Percentiles rank a stretch among this genome's conserved stretches.
These are phyloP conservation scores for Lyophyllum decastes DNA, from an alignment of 768 basidiomycete species.

Conservation along the genomic window DNA sequence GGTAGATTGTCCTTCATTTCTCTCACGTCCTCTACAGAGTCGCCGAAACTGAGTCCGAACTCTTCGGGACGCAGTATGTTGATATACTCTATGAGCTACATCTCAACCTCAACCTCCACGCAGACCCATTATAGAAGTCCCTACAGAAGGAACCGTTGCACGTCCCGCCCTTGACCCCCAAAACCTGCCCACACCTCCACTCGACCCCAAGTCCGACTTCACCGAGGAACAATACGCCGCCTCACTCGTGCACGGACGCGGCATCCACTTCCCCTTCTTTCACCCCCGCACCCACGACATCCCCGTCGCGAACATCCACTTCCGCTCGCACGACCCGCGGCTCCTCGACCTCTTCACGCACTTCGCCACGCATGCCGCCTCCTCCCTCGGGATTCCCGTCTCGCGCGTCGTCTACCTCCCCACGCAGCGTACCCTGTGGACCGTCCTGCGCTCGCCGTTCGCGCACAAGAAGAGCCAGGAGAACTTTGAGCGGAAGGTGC, in stretches of 20 bases:
- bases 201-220: constrained; percentile 17
- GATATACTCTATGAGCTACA: no score
- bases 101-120: not conserved
- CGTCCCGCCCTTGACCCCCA: constrained; percentile 15
- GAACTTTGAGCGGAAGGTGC: constrained; percentile 86
- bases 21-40: constrained; percentile 8
- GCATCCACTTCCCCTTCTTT: constrained; percentile 50
- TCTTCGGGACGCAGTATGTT: constrained; percentile 15
- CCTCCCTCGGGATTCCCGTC: constrained; percentile 80
- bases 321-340: constrained; percentile 72
- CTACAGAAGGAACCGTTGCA: not conserved
- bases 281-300: constrained; percentile 66
- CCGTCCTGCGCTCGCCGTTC: constrained; percentile 84
- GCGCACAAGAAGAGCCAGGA: constrained; percentile 93
- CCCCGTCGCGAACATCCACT: constrained; percentile 81
- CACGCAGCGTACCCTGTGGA: constrained; percentile 78
- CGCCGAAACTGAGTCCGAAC: constrained; percentile 18
- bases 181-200: constrained; percentile 15
- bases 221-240: constrained; percentile 52
- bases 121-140: constrained; percentile 7
- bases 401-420: constrained; percentile 69
- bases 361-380: constrained; percentile 82
- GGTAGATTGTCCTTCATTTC: not conserved
- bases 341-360: constrained; percentile 80
- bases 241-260: constrained; percentile 63